These are phyloP conservation scores for Metahyphopichia silvanorum DNA, from an alignment of 805 yeast genomes.

Conservation along the genomic window DNA sequence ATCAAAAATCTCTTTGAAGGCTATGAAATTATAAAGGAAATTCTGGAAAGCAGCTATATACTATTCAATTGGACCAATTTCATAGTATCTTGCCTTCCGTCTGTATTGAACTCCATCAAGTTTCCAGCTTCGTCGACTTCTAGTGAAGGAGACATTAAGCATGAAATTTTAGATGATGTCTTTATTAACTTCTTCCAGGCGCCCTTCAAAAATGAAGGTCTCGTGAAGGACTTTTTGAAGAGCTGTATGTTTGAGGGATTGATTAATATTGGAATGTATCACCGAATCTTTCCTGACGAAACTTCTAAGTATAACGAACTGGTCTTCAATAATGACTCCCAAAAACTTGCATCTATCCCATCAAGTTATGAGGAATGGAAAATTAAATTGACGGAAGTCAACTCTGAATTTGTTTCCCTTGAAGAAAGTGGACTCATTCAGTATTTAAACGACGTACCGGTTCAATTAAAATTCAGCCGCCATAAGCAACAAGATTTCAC, in stretches of 20 bases:
- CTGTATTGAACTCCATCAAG: constrained; percentile 16
- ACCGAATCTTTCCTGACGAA: constrained; percentile 25
- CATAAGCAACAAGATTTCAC: constrained; percentile 23
- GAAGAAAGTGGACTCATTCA: constrained; percentile 37
- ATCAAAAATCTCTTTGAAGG: constrained; percentile 2
- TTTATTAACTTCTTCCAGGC: constrained; percentile 11
- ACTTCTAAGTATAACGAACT: constrained; percentile 18
- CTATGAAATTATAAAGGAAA: constrained; percentile 5
- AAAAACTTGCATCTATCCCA: neutral
- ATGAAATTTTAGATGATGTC: constrained; percentile 14
- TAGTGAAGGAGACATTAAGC: constrained; percentile 3
- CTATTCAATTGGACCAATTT: constrained; percentile 34
- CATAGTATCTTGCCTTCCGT: constrained; percentile 26
- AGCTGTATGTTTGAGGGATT: constrained; percentile 27
- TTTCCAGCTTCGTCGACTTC: constrained; percentile 3
- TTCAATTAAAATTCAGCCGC: constrained; percentile 18
- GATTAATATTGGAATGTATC: constrained; percentile 21
- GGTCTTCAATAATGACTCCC: constrained; percentile 21
- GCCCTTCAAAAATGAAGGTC: constrained; percentile 15
- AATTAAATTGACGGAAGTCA: constrained; percentile 29
- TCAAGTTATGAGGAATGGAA: constrained; percentile 22
- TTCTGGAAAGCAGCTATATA: constrained; percentile 10
- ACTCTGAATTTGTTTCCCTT: constrained; percentile 37
- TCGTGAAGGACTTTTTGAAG: constrained; percentile 26
- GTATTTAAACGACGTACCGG: constrained; percentile 18